Conservation (phyloP, 108 stramenopile species). For the Nitzschia palea region DNA sequence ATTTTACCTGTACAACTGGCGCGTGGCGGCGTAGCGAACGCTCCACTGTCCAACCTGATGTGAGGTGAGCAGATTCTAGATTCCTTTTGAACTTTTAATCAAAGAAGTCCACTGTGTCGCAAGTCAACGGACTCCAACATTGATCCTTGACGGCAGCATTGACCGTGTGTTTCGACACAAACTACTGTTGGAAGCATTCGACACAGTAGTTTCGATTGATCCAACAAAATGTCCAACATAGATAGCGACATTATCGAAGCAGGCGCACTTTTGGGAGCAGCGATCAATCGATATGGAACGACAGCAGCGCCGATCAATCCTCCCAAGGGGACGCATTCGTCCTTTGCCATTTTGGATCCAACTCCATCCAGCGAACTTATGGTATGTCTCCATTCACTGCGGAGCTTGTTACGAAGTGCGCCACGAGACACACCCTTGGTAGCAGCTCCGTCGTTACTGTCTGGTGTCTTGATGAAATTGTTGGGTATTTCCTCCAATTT, state of each 20-base stretch:
- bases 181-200: background rate
- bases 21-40: too few relatives aligned
- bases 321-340: constrained; percentile 80
- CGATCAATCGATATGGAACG: constrained; percentile 53
- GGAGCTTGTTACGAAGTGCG: constrained; percentile 59
- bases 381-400: constrained; percentile 55
- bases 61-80: too few relatives aligned
- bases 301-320: constrained; percentile 27
- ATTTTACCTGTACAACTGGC: too few relatives aligned
- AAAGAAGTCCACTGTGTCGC: too few relatives aligned
- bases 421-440: constrained; percentile 56
- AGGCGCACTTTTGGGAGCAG: constrained; percentile 73
- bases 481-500: constrained; percentile 65
- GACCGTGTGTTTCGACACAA: background rate
- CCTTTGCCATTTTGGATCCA: constrained; percentile 62
- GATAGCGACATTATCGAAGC: constrained; percentile 46
- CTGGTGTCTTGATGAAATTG: constrained; percentile 77
- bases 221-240: background rate
- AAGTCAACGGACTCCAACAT: background rate
- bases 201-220: background rate
- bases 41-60: too few relatives aligned
- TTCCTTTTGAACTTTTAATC: too few relatives aligned
- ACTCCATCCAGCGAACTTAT: constrained; percentile 69
- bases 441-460: constrained; percentile 77
- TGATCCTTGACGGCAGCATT: background rate